Evolutionary conservation across 2,329 filamentous ascomycete genomes (phyloP), one percentile per base, ranked within the genome.

Genomic region (Aspergillus amoenus): DNA sequence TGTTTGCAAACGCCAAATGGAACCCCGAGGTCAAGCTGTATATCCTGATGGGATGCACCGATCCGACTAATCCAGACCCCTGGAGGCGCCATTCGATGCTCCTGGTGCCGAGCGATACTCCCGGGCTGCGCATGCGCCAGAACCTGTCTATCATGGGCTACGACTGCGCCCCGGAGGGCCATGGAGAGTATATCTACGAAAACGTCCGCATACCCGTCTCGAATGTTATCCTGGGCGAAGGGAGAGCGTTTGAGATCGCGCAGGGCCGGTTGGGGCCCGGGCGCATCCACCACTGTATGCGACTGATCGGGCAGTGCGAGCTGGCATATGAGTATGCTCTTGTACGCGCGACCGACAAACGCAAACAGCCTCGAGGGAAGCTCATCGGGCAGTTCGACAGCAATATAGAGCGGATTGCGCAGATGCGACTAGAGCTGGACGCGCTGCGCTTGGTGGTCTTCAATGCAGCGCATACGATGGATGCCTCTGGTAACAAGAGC

Each of bases 391-490:
- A 53, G 6, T 53, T 53, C 15, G 55, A 53, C 15, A 57, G 49
- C 30, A 57, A 53, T 22, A 49, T 57, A 18, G 55, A 57, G 44
- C 49, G 55, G 2, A 39, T 57, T 3, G 55, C 55, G 27, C 55
- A 53, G 50, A 53, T 53, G 50, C 43, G 55, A 11, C 27, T 57
- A 9, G 50, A 57, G 30, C 13, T 57, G 15, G 55, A 57, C 39
- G 85, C 91, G 1, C 88, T 90, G 1, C 88, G 92, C 22, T 83
- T 96, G 15, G 78, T 92, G 30, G 91, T 96, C 7, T 84, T 94
- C 64, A 94, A 96, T 76, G 92, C 91, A 0, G 91, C 91, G 57
- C 87, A 93, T 73, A 90, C 89, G 76, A 95, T 96, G 80, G 91
- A 96, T 76, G 83, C 88, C 56, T 81, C 85, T n/a, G 89, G 91